Base-by-base conservation (phyloP, 352 stramenopile genomes). In the Plasmopara viticola region DNA sequence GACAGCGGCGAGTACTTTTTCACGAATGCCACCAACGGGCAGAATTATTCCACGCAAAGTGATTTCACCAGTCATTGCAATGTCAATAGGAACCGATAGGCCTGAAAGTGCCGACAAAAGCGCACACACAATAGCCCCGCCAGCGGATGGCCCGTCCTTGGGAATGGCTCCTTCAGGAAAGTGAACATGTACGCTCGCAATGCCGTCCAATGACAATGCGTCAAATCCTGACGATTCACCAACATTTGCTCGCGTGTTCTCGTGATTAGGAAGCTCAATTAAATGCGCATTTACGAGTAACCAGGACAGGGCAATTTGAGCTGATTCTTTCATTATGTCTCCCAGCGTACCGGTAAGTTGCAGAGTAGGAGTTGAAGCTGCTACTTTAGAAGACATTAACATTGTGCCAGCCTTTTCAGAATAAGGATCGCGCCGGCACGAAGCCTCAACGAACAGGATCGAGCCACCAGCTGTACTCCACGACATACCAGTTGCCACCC, bases 251-350 rank as follows among this genome's bases (percentile, higher is more conserved):
- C 15, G 6, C 4, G 20, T 48, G 20, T 13, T 48, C 44, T 53
- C 38, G 12, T 49, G 12, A 34, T 37, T 46, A 2, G 77, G 66
- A 9, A 86, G 49, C 37, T 85, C 71, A 48, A 86, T 80, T 6
- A 75, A 39, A 31, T 77, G 63, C 9, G 70, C 71, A 48, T 92
- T 79, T 8, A 70, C 75, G 13, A 82, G 72, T 43, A 95, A 57
- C 20, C 20, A 25, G 20, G 78, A 88, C 28, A 95, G 64, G 17
- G 83, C 86, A 28, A 95, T 75, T 30, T 90, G 74, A 4, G 84
- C 82, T 15, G 84, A 95, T 47, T 95, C 86, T 46, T 95, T 93
- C 86, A 95, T 95, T 20, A 93, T 83, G 38, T 95, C 76, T n/a
- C 79, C 77, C 6, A 91, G 61, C 33, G 86, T 90, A 9, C 79